Evolutionary conservation across 805 yeast genomes (phyloP), one percentile per base, ranked within the genome.

Genomic region (Candida boidinii): DNA sequence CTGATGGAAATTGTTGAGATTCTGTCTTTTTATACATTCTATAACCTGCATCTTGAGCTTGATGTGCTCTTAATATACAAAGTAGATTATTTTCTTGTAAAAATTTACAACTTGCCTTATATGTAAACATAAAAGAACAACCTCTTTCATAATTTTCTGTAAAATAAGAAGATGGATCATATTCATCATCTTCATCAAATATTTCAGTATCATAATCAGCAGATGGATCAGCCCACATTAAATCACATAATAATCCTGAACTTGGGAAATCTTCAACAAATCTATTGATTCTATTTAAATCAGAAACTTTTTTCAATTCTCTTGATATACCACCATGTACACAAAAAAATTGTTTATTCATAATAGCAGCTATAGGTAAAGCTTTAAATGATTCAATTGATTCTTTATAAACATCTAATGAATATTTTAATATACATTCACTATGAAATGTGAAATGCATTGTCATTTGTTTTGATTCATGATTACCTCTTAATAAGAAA

Each of bases 251-350:
- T 33, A 90, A 56, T 0, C 98, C 98, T 39, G 77, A 72, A 2
- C 95, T 82, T 6, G 98, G 97, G 33, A 53, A 51, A 18, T 95
- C 95, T 52, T 87, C 95, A 36, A 80, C 67, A 61, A 88, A 90
- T 43, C 98, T 69, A 57, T 88, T 76, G 25, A 90, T 61, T 23
- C 59, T 64, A 20, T 69, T 66, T 22, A 90, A 59, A 51, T 87
- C 96, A 29, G 75, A 76, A 25, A 85, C 63, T 2, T 79, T 61
- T 34, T 66, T 70, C 42, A 90, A 62, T 34, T 86, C 92, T 4
- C 95, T 96, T 8, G 95, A 84, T 10, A 90, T 66, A 11, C 97
- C 97, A 33, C 97, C 98, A 53, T 90, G 98, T 33, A 87, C 94
- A 57, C 97, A 90, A 53, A 90, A 81, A 46, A 88, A 90, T 57